Percentiles rank a stretch among this genome's conserved stretches.
These are phyloP conservation scores for Tylopilus plumbeoviolaceoides DNA, from an alignment of 768 basidiomycete species.

Conservation along the genomic window DNA sequence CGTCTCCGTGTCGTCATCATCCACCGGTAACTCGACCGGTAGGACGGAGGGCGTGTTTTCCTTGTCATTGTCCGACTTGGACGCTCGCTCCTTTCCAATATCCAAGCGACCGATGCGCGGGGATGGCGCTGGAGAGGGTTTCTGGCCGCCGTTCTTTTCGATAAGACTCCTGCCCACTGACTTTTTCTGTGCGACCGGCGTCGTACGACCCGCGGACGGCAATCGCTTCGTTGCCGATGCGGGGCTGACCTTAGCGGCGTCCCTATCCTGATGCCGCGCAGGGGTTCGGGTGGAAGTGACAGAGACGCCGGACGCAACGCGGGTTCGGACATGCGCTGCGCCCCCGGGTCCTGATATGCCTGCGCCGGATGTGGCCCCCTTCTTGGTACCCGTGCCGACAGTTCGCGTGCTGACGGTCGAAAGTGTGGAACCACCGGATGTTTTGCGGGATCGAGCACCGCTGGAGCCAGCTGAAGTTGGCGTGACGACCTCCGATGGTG, in stretches of 20 bases:
- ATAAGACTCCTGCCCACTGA: constrained; percentile 10
- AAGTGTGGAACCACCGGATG: constrained; percentile 27
- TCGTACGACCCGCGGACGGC: constrained; percentile 21
- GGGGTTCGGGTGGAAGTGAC: constrained; percentile 22
- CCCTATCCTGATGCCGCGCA: constrained; percentile 23
- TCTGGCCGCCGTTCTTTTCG: constrained; percentile 15
- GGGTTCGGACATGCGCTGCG: constrained; percentile 5
- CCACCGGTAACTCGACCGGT: constrained; percentile 33
- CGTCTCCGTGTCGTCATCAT: constrained; percentile 36
- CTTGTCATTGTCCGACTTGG: constrained; percentile 29
- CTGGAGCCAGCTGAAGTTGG: constrained; percentile 26
- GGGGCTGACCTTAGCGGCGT: constrained; percentile 22
- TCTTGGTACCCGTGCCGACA: constrained; percentile 25
- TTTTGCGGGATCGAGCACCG: constrained; percentile 27
- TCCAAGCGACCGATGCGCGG: constrained; percentile 17
- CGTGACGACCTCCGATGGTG: constrained; percentile 26
- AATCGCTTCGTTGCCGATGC: constrained; percentile 16
- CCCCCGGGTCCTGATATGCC: constrained; percentile 10
- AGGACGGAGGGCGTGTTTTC: constrained; percentile 11
- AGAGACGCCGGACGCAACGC: constrained; percentile 28
- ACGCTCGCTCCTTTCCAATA: constrained; percentile 33
- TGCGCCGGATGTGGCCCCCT: constrained; percentile 1
- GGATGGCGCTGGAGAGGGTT: constrained; percentile 12
- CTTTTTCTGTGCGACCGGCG: constrained; percentile 20
- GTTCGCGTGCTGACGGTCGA: constrained; percentile 30